These are phyloP conservation scores for Quillaja saponaria DNA, from an alignment of 306 rosid species.

Conservation along the genomic window DNA sequence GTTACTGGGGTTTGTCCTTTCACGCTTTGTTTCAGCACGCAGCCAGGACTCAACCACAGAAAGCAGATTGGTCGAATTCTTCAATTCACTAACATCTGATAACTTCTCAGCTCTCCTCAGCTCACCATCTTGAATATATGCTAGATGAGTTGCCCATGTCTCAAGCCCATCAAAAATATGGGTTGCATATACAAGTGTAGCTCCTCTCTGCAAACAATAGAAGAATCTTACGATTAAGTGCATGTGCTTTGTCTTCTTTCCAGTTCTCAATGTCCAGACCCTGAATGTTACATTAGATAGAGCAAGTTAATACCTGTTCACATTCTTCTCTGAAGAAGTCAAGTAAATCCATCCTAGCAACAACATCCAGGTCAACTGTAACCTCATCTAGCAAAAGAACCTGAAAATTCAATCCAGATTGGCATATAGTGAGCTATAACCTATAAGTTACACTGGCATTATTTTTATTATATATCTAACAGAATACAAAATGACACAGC, in stretches of 20 bases:
- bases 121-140: constrained; percentile 91
- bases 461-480: too few relatives aligned
- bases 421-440: too few relatives aligned
- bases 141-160: constrained; percentile 94
- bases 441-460: neutral
- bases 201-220: constrained; percentile 61
- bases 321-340: constrained; percentile 93
- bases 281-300: constrained; percentile 20
- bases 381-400: constrained; percentile 94
- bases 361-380: constrained; percentile 94
- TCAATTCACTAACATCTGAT: constrained; percentile 73
- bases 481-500: too few relatives aligned
- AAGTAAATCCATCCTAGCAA: constrained; percentile 84
- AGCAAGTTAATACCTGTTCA: constrained; percentile 68
- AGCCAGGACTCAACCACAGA: constrained; percentile 95
- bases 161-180: constrained; percentile 97
- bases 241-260: too few relatives aligned
- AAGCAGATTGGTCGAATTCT: constrained; percentile 66
- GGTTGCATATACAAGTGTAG: constrained; percentile 91
- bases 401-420: constrained; percentile 45
- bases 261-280: constrained; percentile 17
- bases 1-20: constrained; percentile 54
- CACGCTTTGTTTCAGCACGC: constrained; percentile 72
- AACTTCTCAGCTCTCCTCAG: constrained; percentile 72
- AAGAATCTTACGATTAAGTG: neutral